Evolutionary conservation across 2,329 filamentous ascomycete species (phyloP).

Genomic region (Bipolaris gigantea): DNA sequence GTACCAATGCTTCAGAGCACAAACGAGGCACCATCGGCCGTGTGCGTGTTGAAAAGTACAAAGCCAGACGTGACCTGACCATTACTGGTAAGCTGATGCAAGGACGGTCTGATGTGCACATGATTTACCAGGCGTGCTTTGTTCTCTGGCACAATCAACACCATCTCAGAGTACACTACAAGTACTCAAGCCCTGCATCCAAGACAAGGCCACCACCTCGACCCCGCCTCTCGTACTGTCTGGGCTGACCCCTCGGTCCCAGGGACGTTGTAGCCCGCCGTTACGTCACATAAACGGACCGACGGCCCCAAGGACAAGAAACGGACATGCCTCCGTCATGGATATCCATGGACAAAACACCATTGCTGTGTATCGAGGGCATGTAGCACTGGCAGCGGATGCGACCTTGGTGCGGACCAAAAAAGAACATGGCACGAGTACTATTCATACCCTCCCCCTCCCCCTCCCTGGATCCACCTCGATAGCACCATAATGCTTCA

Average conservation of each 20-base stretch:
- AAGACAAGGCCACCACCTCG: not conserved
- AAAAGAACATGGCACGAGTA: not conserved
- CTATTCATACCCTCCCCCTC: conserved; percentile 8
- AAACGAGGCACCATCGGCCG: conserved; percentile 1
- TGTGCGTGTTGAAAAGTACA: conserved; percentile 1
- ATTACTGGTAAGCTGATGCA: not conserved
- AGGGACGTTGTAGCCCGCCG: not conserved
- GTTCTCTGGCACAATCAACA: not conserved
- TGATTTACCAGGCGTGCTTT: not conserved
- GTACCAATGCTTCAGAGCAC: conserved; percentile 9
- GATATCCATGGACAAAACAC: not conserved
- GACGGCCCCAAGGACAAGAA: not conserved
- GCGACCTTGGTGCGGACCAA: not conserved
- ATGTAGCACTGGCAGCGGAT: not conserved
- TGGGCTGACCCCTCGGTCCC: not conserved
- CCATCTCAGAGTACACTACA: not conserved
- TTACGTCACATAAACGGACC: not conserved
- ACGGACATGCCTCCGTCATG: not conserved
- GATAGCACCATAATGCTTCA: conserved; percentile 21
- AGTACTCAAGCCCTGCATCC: not conserved
- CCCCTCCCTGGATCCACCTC: conserved; percentile 12
- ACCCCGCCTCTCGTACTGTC: not conserved
- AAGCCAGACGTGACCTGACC: conserved; percentile 7
- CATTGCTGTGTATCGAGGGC: no score
- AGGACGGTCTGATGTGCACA: not conserved